Conservation (phyloP, 2,329 filamentous ascomycete species). For the Aspergillus persii region DNA sequence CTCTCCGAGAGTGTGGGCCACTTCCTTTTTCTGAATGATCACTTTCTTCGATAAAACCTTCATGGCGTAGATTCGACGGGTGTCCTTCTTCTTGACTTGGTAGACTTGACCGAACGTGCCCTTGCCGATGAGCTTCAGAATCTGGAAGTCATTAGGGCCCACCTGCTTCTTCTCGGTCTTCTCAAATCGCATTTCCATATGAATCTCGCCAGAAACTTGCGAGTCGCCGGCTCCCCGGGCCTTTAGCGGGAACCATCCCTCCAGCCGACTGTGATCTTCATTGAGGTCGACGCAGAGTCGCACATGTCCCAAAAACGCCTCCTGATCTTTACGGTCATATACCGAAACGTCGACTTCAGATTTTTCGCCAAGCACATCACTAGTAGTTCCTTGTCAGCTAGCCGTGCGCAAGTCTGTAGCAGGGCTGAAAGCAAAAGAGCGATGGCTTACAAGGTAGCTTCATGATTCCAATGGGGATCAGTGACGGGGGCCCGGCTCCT, state of each 20-base stretch:
- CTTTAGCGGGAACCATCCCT: conserved; percentile 81
- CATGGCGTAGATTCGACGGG: conserved; percentile 95
- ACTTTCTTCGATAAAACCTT: conserved; percentile 99
- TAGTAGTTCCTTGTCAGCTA: conserved; percentile 42
- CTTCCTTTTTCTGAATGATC: conserved; percentile 99
- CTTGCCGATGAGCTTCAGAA: conserved; percentile 94
- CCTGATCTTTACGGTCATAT: conserved; percentile 80
- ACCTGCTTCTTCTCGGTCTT: conserved; percentile 86
- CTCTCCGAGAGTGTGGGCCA: conserved; percentile 94
- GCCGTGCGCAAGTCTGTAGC: not conserved
- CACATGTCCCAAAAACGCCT: conserved; percentile 89
- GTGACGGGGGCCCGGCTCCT: conserved; percentile 65
- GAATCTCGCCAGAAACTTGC: conserved; percentile 79
- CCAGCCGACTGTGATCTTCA: conserved; percentile 67
- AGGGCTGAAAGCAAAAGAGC: not conserved
- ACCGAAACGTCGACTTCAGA: conserved; percentile 90
- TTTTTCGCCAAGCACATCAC: conserved; percentile 89
- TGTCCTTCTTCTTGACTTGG: conserved; percentile 96
- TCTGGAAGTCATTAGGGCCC: conserved; percentile 92
- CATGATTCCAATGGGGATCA: conserved; percentile 91
- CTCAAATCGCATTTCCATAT: conserved; percentile 81
- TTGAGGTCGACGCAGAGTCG: conserved; percentile 71
- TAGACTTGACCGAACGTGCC: conserved; percentile 98
- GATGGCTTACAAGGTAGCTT: conserved; percentile 79
- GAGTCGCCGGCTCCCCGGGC: conserved; percentile 77